Conservation (phyloP, 2,329 filamentous ascomycete species). For the Calonectria pseudoreteaudii region DNA sequence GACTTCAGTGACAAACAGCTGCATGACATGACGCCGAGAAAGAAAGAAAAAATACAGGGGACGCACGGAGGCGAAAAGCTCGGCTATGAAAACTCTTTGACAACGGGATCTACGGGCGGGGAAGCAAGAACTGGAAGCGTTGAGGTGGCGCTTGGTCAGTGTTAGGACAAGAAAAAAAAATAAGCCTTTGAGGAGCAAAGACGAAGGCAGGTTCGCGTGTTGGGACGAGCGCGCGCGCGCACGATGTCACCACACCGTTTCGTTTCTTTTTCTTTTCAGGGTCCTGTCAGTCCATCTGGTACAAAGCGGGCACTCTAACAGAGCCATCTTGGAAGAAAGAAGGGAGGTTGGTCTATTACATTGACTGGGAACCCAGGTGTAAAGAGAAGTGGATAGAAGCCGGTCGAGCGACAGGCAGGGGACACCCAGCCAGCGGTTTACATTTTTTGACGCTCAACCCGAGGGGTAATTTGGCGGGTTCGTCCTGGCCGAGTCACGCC, state of each 20-base stretch:
- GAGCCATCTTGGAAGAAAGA: slow-evolving; percentile 6
- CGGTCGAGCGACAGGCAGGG: slow-evolving; percentile 38
- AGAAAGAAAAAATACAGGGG: background rate
- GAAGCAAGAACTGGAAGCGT: slow-evolving; percentile 16
- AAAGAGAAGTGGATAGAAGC: slow-evolving; percentile 14
- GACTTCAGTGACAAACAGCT: slow-evolving; percentile 25
- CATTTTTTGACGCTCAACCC: slow-evolving; percentile 1
- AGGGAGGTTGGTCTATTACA: background rate
- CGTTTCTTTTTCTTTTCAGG: slow-evolving; percentile 31
- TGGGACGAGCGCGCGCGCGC: slow-evolving; percentile 30
- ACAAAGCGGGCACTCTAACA: background rate
- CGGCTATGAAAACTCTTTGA: slow-evolving; percentile 21
- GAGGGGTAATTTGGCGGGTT: slow-evolving; percentile 11
- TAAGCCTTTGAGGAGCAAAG: background rate
- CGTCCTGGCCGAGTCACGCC: background rate
- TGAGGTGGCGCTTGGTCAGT: background rate
- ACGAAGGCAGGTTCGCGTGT: slow-evolving; percentile 21
- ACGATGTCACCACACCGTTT: slow-evolving; percentile 15
- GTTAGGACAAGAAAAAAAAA: background rate
- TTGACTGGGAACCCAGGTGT: slow-evolving; percentile 19
- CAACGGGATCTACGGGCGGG: slow-evolving; percentile 36
- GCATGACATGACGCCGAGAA: slow-evolving; percentile 22
- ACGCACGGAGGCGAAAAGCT: slow-evolving; percentile 20
- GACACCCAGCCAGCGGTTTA: slow-evolving; percentile 32
- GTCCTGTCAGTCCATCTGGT: slow-evolving; percentile 34